Evolutionary conservation across 225 moss, liverwort and hornwort genomes (phyloP).

Genomic region (Rhytidiadelphus loreus): DNA sequence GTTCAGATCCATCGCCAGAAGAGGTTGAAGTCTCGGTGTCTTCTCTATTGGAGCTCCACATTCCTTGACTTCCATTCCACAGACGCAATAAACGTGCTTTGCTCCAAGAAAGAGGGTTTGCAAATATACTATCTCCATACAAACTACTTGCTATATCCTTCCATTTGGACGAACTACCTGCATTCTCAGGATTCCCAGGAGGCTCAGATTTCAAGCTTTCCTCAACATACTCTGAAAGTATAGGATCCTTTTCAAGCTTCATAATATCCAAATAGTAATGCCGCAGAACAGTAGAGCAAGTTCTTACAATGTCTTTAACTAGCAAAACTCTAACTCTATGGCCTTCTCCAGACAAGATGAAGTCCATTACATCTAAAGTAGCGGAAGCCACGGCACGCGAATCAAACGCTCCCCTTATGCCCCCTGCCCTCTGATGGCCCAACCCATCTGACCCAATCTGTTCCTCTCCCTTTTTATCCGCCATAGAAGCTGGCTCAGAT

Average conservation of each 20-base stretch:
- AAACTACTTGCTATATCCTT: not conserved
- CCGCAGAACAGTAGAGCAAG: conserved; percentile 36
- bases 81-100: conserved; percentile 16
- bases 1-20: conserved; percentile 2
- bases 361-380: conserved; percentile 46
- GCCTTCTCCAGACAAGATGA: conserved; percentile 66
- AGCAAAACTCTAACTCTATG: conserved; percentile 51
- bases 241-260: conserved; percentile 8
- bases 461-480: conserved; percentile 6
- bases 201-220: conserved; percentile 9
- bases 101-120: conserved; percentile 31
- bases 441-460: conserved; percentile 43
- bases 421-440: conserved; percentile 43
- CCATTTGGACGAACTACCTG: conserved; percentile 1
- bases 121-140: conserved; percentile 15
- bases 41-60: conserved; percentile 18
- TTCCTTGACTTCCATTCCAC: conserved; percentile 10
- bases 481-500: conserved; percentile 12
- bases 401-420: conserved; percentile 67
- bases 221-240: not conserved
- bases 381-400: conserved; percentile 76
- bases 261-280: conserved; percentile 22
- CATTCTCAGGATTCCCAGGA: not conserved
- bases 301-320: conserved; percentile 60
- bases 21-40: not conserved